These are phyloP conservation scores for Macrophomina phaseolina DNA, from an alignment of 2,329 filamentous ascomycete genomes.

Conservation along the genomic window DNA sequence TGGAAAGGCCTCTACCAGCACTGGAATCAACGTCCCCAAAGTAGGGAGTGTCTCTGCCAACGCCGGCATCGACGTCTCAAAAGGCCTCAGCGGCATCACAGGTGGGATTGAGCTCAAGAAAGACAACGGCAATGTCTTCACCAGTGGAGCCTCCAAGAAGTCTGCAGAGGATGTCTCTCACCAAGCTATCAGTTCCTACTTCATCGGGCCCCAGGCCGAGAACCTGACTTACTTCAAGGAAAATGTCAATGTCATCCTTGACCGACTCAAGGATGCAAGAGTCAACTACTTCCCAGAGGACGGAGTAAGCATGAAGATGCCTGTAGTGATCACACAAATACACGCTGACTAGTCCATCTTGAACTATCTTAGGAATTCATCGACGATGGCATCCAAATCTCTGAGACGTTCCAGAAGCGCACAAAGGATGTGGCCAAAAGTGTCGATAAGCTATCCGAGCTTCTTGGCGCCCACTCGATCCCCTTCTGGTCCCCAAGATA, in stretches of 20 bases:
- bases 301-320: conserved; percentile 35
- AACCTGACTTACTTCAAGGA: conserved; percentile 50
- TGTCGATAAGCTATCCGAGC: conserved; percentile 43
- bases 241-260: conserved; percentile 49
- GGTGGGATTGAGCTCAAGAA: conserved; percentile 22
- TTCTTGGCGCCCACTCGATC: conserved; percentile 52
- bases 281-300: conserved; percentile 46
- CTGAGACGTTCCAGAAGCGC: conserved; percentile 42
- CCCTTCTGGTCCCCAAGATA: conserved; percentile 57
- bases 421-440: conserved; percentile 44
- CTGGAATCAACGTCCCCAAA: conserved; percentile 8
- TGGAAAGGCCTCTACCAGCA: background rate
- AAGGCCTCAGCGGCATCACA: background rate
- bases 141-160: conserved; percentile 17
- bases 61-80: conserved; percentile 3
- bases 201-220: conserved; percentile 52
- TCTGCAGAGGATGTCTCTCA: conserved; percentile 15
- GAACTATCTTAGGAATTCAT: conserved; percentile 43
- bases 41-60: conserved; percentile 18
- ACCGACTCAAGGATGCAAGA: conserved; percentile 44
- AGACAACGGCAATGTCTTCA: conserved; percentile 24
- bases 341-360: background rate
- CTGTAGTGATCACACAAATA: too few species aligned
- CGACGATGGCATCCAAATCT: conserved; percentile 42
- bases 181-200: conserved; percentile 47